These are phyloP conservation scores for Ophiostoma ulmi DNA, from an alignment of 2,329 filamentous ascomycete species.

Conservation along the genomic window DNA sequence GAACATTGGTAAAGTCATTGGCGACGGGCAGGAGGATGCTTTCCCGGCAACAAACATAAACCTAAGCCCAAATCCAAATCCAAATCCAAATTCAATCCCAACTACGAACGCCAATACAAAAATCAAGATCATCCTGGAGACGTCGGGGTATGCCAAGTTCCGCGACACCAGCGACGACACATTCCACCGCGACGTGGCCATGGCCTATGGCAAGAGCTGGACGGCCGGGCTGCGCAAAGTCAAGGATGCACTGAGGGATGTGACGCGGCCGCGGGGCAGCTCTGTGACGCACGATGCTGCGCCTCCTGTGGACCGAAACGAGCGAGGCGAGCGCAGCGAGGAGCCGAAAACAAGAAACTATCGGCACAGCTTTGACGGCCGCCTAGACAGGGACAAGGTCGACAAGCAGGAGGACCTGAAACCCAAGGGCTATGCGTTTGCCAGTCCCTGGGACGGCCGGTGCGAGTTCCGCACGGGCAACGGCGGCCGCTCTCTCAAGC, in stretches of 20 bases:
- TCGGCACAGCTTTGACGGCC: slow-evolving; percentile 31
- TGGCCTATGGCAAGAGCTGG: slow-evolving; percentile 52
- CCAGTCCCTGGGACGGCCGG: slow-evolving; percentile 77
- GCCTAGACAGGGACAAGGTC: not conserved
- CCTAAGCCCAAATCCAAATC: not conserved
- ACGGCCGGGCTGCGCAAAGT: slow-evolving; percentile 47
- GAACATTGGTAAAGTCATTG: slow-evolving; percentile 63
- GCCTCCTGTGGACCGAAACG: not conserved
- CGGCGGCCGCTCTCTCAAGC: slow-evolving; percentile 68
- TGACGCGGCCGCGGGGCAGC: slow-evolving; percentile 12
- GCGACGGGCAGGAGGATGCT: not conserved
- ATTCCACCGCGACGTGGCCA: slow-evolving; percentile 53
- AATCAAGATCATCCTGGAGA: slow-evolving; percentile 49
- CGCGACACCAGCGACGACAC: slow-evolving; percentile 32
- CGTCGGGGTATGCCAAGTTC: slow-evolving; percentile 54
- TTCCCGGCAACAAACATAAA: no score
- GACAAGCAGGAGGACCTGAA: slow-evolving; percentile 37
- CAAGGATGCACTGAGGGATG: slow-evolving; percentile 39
- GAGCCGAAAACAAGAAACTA: slow-evolving; percentile 29
- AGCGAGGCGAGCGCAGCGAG: not conserved
- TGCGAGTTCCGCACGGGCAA: slow-evolving; percentile 81
- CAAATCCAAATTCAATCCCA: slow-evolving; percentile 23
- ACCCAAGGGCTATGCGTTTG: slow-evolving; percentile 68
- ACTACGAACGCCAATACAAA: no score
- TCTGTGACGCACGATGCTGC: slow-evolving; percentile 30